These are phyloP conservation scores for Marchantia paleacea DNA, from an alignment of 225 moss, liverwort and hornwort species.

Conservation along the genomic window DNA sequence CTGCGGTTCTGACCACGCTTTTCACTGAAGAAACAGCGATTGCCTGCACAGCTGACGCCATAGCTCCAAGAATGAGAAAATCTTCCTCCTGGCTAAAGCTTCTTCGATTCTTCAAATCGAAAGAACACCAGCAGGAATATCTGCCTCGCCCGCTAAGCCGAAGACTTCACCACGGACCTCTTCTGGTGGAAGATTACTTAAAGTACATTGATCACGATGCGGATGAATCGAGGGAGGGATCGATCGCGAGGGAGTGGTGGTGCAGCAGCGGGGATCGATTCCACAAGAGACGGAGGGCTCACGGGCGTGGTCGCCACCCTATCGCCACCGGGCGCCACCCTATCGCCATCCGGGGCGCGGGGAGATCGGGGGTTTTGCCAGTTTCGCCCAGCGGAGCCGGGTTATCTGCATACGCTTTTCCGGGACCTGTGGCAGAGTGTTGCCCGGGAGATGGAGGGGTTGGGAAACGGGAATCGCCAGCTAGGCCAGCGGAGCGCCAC, in stretches of 20 bases:
- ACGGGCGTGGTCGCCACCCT: constrained; percentile 16
- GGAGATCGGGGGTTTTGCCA: not conserved
- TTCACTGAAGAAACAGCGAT: constrained; percentile 13
- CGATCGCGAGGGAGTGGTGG: constrained; percentile 19
- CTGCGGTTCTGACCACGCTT: constrained; percentile 2
- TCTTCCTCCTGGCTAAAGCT: not conserved
- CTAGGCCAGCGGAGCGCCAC: constrained; percentile 15
- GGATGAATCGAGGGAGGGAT: constrained; percentile 7
- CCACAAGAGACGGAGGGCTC: not conserved
- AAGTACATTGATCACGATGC: not conserved
- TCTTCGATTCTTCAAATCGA: not conserved
- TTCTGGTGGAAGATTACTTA: not conserved
- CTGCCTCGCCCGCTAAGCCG: not conserved
- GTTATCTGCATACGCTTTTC: constrained; percentile 18
- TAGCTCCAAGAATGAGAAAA: not conserved
- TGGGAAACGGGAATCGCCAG: not conserved
- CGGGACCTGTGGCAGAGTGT: constrained; percentile 9
- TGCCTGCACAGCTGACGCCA: constrained; percentile 24
- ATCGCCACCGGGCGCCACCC: constrained; percentile 4
- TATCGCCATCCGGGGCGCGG: not conserved
- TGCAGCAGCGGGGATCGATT: constrained; percentile 1
- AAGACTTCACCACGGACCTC: not conserved
- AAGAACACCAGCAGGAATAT: not conserved
- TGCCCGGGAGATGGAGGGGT: not conserved
- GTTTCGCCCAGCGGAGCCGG: not conserved